phyloP scores from a whole-genome alignment of 2,329 filamentous ascomycete species.

The Pseudogymnoascus pannorum region DNA sequence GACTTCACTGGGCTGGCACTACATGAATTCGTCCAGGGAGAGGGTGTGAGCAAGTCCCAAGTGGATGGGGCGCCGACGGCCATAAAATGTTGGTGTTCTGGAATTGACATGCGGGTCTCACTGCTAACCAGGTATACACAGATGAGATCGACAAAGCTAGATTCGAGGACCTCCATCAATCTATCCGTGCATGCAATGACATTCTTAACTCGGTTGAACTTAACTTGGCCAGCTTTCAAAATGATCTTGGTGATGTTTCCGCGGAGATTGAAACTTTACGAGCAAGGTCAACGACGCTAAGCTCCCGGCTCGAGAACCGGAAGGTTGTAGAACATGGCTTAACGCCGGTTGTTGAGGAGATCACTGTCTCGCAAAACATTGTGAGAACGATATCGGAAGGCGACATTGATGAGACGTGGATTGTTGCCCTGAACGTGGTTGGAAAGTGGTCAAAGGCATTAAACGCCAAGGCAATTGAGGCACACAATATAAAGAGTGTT shows the following conservation, averaged over 20 bases:
- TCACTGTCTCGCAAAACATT: slow-evolving; percentile 76
- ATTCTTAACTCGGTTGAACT: slow-evolving; percentile 88
- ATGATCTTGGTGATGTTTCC: slow-evolving; percentile 85
- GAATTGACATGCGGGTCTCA: slow-evolving; percentile 10
- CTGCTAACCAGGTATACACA: slow-evolving; percentile 26
- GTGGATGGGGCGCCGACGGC: slow-evolving; percentile 51
- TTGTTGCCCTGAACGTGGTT: slow-evolving; percentile 73
- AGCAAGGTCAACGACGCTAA: slow-evolving; percentile 74
- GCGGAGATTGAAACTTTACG: slow-evolving; percentile 93
- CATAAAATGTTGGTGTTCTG: slow-evolving; percentile 60
- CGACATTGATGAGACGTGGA: slow-evolving; percentile 82
- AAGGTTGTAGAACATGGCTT: slow-evolving; percentile 83
- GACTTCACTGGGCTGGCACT: slow-evolving; percentile 76
- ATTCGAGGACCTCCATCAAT: slow-evolving; percentile 84
- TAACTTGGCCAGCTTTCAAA: slow-evolving; percentile 87
- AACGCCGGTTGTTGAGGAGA: slow-evolving; percentile 82
- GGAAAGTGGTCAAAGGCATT: slow-evolving; percentile 70
- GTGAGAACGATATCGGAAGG: slow-evolving; percentile 84
- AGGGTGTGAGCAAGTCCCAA: slow-evolving; percentile 13
- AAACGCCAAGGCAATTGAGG: slow-evolving; percentile 56
- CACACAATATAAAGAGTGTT: slow-evolving; percentile 63
- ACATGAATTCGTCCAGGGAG: slow-evolving; percentile 41
- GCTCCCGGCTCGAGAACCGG: slow-evolving; percentile 78
- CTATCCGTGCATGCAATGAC: slow-evolving; percentile 85
- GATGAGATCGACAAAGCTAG: slow-evolving; percentile 76